Base-by-base conservation (phyloP, 2,329 filamentous ascomycete genomes). In the Sporothrix phasma region DNA sequence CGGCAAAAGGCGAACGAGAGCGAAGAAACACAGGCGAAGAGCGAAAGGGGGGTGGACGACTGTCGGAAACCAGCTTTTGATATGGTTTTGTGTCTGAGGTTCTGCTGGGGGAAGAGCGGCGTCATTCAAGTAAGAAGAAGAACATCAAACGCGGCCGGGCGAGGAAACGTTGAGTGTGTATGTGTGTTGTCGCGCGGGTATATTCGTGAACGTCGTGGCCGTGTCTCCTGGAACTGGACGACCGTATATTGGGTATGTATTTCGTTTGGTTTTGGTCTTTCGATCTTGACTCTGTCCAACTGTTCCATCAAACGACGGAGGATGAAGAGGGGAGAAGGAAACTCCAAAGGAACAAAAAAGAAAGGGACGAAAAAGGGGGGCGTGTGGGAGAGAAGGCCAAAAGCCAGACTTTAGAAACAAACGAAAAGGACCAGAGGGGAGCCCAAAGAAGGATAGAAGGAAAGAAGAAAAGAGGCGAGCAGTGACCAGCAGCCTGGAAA, bases 161-260 rank as follows among this genome's bases (percentile, higher is more conserved):
- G 64, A 60, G 13, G n/a, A 37, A 37, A 37, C 34, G 29, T 24
- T 49, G 39, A 31, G 34, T 37, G 34, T 37, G 7, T 37, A 13
- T 37, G 29, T 24, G 53, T 49, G 39, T 41, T 65, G 59, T 65
- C 63, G 63, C 51, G 64, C 64, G 51, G 59, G 43, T 65, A 53
- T 53, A 60, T 62, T 65, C 45, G 60, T 63, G 31, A 46, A 39
- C 10, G 51, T 56, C 31, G 51, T 56, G 31, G 51, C 19, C 10
- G 51, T 56, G 31, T 56, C 31, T 56, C 51, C 51, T 56, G 51
- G 51, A 24, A 43, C 51, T 56, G 51, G 51, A 24, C 34, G 34
- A 13, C 11, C 10, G 34, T n/a, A n/a, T n/a, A 53, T 19, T 37
- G 31, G 31, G 34, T 26, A 26, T 19, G 26, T 26, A 24, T 15